A percentile compares a stretch with the other conserved stretches of the same genome.
Evolutionary conservation across 495 filamentous ascomycete genomes (phyloP).

Genomic region (Saxophila tyrrhenica): DNA sequence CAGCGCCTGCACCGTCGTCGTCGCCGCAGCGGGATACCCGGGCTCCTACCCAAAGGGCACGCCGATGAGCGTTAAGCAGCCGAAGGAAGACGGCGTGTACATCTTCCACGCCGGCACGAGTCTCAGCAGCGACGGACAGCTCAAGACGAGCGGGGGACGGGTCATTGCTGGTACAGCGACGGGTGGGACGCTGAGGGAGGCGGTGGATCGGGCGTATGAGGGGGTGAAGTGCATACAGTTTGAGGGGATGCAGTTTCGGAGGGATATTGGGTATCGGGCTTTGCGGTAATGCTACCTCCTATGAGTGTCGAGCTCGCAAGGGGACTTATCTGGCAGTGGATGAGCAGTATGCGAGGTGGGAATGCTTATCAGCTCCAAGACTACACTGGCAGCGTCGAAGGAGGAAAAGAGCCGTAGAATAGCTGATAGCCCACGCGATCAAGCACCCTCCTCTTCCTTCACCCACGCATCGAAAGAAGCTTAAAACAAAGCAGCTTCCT

Average conservation of each 20-base stretch:
- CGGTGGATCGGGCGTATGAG: conserved; percentile 71
- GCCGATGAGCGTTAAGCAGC: conserved; percentile 48
- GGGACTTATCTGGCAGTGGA: too few species aligned
- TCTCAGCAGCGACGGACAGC: conserved; percentile 41
- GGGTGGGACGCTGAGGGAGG: conserved; percentile 62
- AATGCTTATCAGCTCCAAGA: too few species aligned
- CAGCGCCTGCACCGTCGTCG: conserved; percentile 83
- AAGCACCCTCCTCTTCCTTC: too few species aligned
- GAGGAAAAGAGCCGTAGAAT: too few species aligned
- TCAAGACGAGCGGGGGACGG: conserved; percentile 72
- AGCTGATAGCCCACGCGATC: too few species aligned
- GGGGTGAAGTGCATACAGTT: conserved; percentile 73
- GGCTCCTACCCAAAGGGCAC: conserved; percentile 73
- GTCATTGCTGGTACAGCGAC: conserved; percentile 83
- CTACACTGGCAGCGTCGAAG: too few species aligned
- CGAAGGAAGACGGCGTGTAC: conserved; percentile 35
- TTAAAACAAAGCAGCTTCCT: too few species aligned
- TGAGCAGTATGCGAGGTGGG: neutral
- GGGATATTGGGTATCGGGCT: conserved; percentile 61
- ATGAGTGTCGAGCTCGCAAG: neutral
- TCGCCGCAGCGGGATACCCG: conserved; percentile 92
- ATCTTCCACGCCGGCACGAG: conserved; percentile 93
- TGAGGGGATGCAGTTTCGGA: conserved; percentile 82
- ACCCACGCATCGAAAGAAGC: too few species aligned
- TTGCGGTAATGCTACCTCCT: conserved; percentile 5